These are phyloP conservation scores for Tuber borchii DNA, from an alignment of 495 filamentous ascomycete genomes.

Conservation along the genomic window DNA sequence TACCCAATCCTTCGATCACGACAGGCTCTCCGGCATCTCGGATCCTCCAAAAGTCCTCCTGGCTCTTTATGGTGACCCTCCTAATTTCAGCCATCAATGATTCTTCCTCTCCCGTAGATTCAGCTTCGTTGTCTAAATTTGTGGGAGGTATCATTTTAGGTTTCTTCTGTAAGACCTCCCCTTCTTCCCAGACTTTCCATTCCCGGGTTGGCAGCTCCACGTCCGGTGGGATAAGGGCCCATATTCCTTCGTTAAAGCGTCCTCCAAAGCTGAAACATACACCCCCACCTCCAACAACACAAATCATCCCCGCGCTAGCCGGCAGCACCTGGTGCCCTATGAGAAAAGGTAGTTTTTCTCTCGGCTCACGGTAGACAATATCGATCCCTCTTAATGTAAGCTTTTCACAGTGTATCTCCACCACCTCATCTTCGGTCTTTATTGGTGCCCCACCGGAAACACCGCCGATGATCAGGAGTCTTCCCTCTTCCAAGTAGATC, in stretches of 20 bases:
- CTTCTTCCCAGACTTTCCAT: slow-evolving; percentile 34
- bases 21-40: slow-evolving; percentile 56
- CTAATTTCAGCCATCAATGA: slow-evolving; percentile 43
- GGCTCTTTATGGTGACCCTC: slow-evolving; percentile 49
- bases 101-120: neutral
- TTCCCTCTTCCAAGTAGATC: slow-evolving; percentile 27
- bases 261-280: slow-evolving; percentile 86
- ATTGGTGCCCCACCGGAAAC: slow-evolving; percentile 33
- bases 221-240: slow-evolving; percentile 41
- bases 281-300: slow-evolving; percentile 64
- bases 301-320: slow-evolving; percentile 51
- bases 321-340: slow-evolving; percentile 54
- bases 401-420: slow-evolving; percentile 37
- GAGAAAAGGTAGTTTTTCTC: slow-evolving; percentile 53
- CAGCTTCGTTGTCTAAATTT: slow-evolving; percentile 8
- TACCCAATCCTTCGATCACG: slow-evolving; percentile 57
- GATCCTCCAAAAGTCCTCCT: slow-evolving; percentile 55
- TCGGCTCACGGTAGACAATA: slow-evolving; percentile 15
- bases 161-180: slow-evolving; percentile 28
- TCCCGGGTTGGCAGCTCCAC: slow-evolving; percentile 16
- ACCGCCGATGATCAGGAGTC: slow-evolving; percentile 35
- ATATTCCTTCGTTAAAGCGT: slow-evolving; percentile 61
- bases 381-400: slow-evolving; percentile 28
- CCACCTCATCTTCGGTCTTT: slow-evolving; percentile 35
- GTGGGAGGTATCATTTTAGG: slow-evolving; percentile 6